Evolutionary conservation across 805 yeast species (phyloP).

Genomic region (Candida endomychidarum): DNA sequence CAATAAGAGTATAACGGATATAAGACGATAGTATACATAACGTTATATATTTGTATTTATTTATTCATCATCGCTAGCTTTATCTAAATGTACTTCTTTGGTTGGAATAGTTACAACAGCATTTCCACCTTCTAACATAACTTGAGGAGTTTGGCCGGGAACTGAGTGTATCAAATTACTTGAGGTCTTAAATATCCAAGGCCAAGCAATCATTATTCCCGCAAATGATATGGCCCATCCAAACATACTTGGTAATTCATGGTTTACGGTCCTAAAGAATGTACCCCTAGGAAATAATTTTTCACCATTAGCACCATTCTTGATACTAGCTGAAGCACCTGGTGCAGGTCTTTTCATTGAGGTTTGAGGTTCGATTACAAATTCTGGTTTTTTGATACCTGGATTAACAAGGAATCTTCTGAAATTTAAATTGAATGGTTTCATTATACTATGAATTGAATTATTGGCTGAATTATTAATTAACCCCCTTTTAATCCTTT

Average conservation of each 20-base stretch:
- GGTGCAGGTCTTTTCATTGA: constrained; percentile 1
- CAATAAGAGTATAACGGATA: no score
- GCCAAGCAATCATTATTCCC: constrained; percentile 15
- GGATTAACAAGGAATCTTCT: constrained; percentile 8
- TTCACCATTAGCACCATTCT: constrained; percentile 13
- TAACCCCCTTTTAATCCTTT: neutral
- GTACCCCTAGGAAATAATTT: constrained; percentile 16
- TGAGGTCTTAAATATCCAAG: constrained; percentile 9
- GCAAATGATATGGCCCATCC: constrained; percentile 9
- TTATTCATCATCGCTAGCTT: constrained; percentile 2
- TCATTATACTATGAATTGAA: neutral
- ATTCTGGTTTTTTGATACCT: constrained; percentile 7
- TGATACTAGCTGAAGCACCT: constrained; percentile 7
- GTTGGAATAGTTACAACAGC: constrained; percentile 15
- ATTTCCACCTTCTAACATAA: constrained; percentile 9
- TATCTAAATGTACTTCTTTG: constrained; percentile 14
- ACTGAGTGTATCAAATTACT: constrained; percentile 13
- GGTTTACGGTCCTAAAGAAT: constrained; percentile 3
- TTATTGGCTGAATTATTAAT: neutral
- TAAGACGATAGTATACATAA: no score
- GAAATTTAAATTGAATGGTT: constrained; percentile 3
- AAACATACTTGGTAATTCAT: constrained; percentile 13
- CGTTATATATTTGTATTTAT: no score
- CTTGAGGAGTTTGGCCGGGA: constrained; percentile 12
- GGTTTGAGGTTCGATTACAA: constrained; percentile 3